A percentile compares a stretch with the other conserved stretches of the same genome.
phyloP scores from a whole-genome alignment of 1,139 yeast genomes.

The Suhomyces bribrorum region DNA sequence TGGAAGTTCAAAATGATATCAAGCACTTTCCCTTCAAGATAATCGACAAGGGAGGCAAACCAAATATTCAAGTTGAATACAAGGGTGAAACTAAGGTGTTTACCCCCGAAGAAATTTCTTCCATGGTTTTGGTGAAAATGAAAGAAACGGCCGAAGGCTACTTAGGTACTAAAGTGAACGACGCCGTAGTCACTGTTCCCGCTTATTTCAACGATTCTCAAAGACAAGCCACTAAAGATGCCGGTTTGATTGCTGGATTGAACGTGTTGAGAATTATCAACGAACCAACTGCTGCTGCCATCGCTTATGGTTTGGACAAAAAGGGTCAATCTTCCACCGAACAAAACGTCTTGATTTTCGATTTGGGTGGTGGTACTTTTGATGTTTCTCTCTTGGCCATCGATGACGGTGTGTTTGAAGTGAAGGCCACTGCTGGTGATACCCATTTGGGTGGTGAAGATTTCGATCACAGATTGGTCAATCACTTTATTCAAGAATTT shows the following conservation, averaged over 20 bases:
- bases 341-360: slow-evolving; percentile 42
- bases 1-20: slow-evolving; percentile 45
- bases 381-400: slow-evolving; percentile 38
- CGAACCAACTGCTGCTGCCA: slow-evolving; percentile 56
- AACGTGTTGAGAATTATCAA: slow-evolving; percentile 51
- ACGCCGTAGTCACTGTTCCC: slow-evolving; percentile 53
- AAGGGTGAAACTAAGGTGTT: slow-evolving; percentile 23
- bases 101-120: slow-evolving; percentile 29
- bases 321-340: slow-evolving; percentile 28
- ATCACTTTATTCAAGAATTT: slow-evolving; percentile 78
- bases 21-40: slow-evolving; percentile 49
- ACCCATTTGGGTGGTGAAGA: slow-evolving; percentile 44
- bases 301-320: slow-evolving; percentile 48
- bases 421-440: slow-evolving; percentile 30
- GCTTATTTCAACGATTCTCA: slow-evolving; percentile 54
- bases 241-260: slow-evolving; percentile 52
- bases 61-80: slow-evolving; percentile 25
- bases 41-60: slow-evolving; percentile 24
- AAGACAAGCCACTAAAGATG: slow-evolving; percentile 54
- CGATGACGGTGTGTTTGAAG: slow-evolving; percentile 26
- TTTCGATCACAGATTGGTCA: slow-evolving; percentile 80
- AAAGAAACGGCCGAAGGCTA: slow-evolving; percentile 51
- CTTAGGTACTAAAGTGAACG: slow-evolving; percentile 42
- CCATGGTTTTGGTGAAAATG: slow-evolving; percentile 38
- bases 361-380: slow-evolving; percentile 55